Evolutionary conservation across 805 yeast species (phyloP), one percentile per base, ranked within the genome.

Genomic region (Schwanniomyces polymorphus): DNA sequence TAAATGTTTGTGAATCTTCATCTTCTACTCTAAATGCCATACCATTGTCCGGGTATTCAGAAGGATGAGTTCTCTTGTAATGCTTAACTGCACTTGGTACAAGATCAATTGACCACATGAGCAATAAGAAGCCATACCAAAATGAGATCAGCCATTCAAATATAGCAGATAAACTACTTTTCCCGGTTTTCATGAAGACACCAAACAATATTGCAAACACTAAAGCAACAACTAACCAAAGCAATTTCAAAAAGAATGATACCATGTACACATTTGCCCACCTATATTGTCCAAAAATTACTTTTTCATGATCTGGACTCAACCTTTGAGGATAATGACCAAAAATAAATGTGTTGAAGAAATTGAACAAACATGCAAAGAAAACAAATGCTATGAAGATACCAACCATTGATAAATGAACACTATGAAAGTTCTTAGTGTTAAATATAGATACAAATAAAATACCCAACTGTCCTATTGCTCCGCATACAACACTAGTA

Each of bases 71-170:
- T 5, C 56, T 41, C 40, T 58, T 57, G 49, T 61, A 68, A 43
- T 60, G 66, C 44, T 63, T 67, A 34, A 66, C 59, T 1, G 84
- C 79, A 17, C 87, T 84, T 0, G 90, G 85, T 56, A 78, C 76
- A 54, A 91, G 75, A 61, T 92, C 97, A 49, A 80, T 75, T 1
- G 86, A 70, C 63, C 91, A 74, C 47, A 84, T 68, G 4, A 85
- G 59, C 53, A 85, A 79, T 50, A 87, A 72, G 28, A 85, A 57
- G 3, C 96, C 94, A 61, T 87, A 91, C 82, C 88, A 84, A 66
- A 84, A 91, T n/a, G 92, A 84, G 38, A 91, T 66, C 3, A 84
- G 61, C 98, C 98, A 92, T 67, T 92, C 98, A 60, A 86, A 81
- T 17, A 75, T 70, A 0, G 91, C 91, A 35, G 84, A 75, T 27